phyloP scores from a whole-genome alignment of 2,329 filamentous ascomycete genomes.

The Colletotrichum musae region DNA sequence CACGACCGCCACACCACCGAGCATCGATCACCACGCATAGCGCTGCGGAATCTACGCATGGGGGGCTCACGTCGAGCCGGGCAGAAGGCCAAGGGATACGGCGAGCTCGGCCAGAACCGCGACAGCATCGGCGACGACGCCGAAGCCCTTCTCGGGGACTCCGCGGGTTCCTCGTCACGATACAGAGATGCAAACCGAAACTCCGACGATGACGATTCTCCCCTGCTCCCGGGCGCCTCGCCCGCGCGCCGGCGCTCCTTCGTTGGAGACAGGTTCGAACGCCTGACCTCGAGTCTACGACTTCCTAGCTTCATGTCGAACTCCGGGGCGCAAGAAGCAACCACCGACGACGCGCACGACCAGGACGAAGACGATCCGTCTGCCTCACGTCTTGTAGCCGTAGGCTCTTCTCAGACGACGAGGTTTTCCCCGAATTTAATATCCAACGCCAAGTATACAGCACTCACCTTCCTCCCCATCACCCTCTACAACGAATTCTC shows the following conservation, averaged over 20 bases:
- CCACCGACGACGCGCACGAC: slow-evolving; percentile 61
- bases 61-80: slow-evolving; percentile 71
- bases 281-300: slow-evolving; percentile 68
- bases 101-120: slow-evolving; percentile 70
- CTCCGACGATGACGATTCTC: slow-evolving; percentile 78
- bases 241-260: slow-evolving; percentile 53
- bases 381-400: slow-evolving; percentile 80
- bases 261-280: slow-evolving; percentile 59
- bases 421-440: slow-evolving; percentile 92
- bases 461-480: slow-evolving; percentile 92
- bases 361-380: slow-evolving; percentile 74
- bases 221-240: slow-evolving; percentile 72
- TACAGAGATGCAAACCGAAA: slow-evolving; percentile 70
- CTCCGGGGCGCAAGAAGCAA: slow-evolving; percentile 48
- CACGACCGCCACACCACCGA: slow-evolving; percentile 64
- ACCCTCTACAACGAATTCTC: slow-evolving; percentile 99
- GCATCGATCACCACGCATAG: slow-evolving; percentile 72
- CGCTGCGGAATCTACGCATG: slow-evolving; percentile 79
- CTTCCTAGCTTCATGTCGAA: slow-evolving; percentile 78
- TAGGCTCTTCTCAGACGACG: slow-evolving; percentile 80
- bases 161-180: slow-evolving; percentile 67
- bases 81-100: slow-evolving; percentile 70
- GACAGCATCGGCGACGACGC: slow-evolving; percentile 76
- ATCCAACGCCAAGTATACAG: slow-evolving; percentile 98
- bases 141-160: slow-evolving; percentile 76